These are phyloP conservation scores for Aquilaria agallochum DNA, from an alignment of 441 rosid species.

Conservation along the genomic window DNA sequence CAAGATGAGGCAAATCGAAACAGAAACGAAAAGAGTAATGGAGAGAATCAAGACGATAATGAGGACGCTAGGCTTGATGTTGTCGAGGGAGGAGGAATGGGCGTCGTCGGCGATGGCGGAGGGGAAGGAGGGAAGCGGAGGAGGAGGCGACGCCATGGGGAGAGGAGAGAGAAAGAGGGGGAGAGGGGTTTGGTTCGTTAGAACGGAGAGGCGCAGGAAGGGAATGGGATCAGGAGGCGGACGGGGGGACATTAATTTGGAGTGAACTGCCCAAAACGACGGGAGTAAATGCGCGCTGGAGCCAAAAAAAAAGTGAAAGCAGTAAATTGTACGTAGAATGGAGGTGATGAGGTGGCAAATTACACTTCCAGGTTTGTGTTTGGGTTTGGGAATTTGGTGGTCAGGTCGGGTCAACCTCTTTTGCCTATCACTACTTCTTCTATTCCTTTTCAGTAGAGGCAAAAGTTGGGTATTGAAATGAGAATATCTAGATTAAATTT, in stretches of 20 bases:
- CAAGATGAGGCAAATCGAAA: slow-evolving; percentile 73
- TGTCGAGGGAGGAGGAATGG: slow-evolving; percentile 18
- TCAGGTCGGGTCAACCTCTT: no score
- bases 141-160: slow-evolving; percentile 1
- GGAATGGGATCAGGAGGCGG: background rate
- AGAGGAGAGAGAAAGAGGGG: slow-evolving; percentile 3
- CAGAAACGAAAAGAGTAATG: slow-evolving; percentile 50
- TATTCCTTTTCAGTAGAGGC: no score
- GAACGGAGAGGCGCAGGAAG: background rate
- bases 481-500: no score
- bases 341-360: no score
- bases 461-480: no score
- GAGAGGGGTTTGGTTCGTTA: background rate
- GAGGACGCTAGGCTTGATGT: slow-evolving; percentile 56
- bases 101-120: slow-evolving; percentile 3
- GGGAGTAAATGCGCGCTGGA: slow-evolving; percentile 16
- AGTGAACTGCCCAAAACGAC: slow-evolving; percentile 12
- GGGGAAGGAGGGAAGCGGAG: background rate
- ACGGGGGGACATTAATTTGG: background rate
- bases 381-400: no score
- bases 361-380: no score
- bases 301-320: no score
- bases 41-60: slow-evolving; percentile 58
- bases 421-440: no score
- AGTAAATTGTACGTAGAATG: no score